Evolutionary conservation across 2,329 filamentous ascomycete genomes (phyloP).

Genomic region (Allantophomopsis lycopodina): DNA sequence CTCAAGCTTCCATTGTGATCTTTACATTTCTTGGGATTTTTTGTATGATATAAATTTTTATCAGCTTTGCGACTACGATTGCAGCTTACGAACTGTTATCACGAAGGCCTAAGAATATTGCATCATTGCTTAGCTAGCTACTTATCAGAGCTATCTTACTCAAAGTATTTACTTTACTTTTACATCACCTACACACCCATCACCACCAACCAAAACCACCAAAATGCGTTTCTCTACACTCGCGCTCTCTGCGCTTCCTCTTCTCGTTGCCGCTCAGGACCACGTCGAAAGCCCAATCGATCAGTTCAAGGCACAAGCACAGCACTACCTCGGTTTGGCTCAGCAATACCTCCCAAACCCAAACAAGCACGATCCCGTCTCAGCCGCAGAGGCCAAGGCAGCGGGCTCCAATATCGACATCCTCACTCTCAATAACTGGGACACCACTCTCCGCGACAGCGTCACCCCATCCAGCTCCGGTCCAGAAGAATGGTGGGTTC

Average conservation of each 20-base stretch:
- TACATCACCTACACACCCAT: too few relatives aligned
- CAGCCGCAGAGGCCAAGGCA: slow-evolving; percentile 34
- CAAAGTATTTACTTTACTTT: too few relatives aligned
- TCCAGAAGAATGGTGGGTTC: slow-evolving; percentile 65
- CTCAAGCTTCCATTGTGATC: too few relatives aligned
- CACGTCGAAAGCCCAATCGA: slow-evolving; percentile 34
- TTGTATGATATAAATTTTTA: too few relatives aligned
- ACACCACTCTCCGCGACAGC: slow-evolving; percentile 48
- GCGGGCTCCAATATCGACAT: slow-evolving; percentile 36
- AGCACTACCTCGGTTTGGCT: slow-evolving; percentile 48
- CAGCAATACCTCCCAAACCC: slow-evolving; percentile 38
- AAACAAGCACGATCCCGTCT: slow-evolving; percentile 26
- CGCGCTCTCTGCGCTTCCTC: slow-evolving; percentile 38
- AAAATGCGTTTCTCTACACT: slow-evolving; percentile 43
- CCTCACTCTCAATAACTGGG: slow-evolving; percentile 59
- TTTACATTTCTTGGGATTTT: too few relatives aligned
- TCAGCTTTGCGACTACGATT: too few relatives aligned
- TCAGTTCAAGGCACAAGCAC: slow-evolving; percentile 49
- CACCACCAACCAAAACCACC: too few relatives aligned
- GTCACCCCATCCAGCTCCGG: slow-evolving; percentile 42
- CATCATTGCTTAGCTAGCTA: too few relatives aligned
- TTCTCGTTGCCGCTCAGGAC: slow-evolving; percentile 37
- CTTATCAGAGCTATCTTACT: too few relatives aligned
- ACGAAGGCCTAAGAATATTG: too few relatives aligned
- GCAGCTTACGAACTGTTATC: too few relatives aligned